These are phyloP conservation scores for Telopea speciosissima DNA, from an alignment of 177 flowering plant species.

Conservation along the genomic window DNA sequence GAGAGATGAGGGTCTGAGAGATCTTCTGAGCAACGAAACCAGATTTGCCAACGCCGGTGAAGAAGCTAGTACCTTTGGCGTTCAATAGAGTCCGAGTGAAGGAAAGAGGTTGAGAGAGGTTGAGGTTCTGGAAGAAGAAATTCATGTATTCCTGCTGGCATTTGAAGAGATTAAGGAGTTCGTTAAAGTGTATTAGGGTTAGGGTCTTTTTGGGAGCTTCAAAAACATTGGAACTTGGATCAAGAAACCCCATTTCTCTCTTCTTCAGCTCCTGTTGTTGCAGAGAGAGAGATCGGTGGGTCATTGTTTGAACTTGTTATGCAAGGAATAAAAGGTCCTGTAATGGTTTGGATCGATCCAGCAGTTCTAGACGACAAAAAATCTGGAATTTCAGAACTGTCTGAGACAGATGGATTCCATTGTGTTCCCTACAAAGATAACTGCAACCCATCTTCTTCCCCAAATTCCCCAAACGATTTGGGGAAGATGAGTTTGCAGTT, in stretches of 20 bases:
- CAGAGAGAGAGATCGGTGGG: not conserved
- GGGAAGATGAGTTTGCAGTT: too few species aligned
- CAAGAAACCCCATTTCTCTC: conserved; percentile 39
- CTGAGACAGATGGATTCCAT: too few species aligned
- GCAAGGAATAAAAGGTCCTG: too few species aligned
- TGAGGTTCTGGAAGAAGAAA: conserved; percentile 74
- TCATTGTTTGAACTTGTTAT: too few species aligned
- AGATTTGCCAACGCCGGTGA: conserved; percentile 95
- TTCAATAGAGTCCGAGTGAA: conserved; percentile 67
- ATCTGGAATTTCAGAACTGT: too few species aligned
- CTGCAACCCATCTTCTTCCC: too few species aligned
- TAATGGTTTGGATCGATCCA: too few species aligned
- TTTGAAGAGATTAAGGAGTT: conserved; percentile 64
- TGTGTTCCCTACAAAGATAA: too few species aligned
- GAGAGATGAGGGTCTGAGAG: conserved; percentile 88
- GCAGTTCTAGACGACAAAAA: too few species aligned
- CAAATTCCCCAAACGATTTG: too few species aligned
- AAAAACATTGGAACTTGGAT: conserved; percentile 12
- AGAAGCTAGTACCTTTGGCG: conserved; percentile 60
- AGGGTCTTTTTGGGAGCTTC: conserved; percentile 3
- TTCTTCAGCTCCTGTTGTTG: not conserved
- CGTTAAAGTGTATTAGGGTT: conserved; percentile 26
- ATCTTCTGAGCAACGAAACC: conserved; percentile 91
- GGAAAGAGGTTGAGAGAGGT: conserved; percentile 57
- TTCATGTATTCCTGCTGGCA: conserved; percentile 79